Percentiles rank a stretch among this genome's conserved stretches.
Conservation (phyloP, 2,329 filamentous ascomycete genomes). For the Purpureocillium takamizusanense region DNA sequence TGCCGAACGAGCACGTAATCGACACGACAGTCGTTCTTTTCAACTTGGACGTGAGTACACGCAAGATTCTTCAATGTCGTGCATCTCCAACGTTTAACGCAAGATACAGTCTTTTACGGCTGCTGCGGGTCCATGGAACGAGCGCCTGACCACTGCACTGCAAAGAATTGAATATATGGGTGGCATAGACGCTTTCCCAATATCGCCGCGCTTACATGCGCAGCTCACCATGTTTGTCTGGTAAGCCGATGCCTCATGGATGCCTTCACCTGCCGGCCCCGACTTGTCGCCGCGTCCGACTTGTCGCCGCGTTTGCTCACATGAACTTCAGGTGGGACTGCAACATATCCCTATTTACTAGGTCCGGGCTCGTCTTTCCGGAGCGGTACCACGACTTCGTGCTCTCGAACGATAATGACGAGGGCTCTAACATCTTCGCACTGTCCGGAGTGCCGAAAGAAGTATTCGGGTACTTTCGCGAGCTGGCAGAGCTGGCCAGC, state of each 20-base stretch:
- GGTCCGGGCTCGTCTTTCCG: slow-evolving; percentile 2
- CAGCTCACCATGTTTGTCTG: slow-evolving; percentile 8
- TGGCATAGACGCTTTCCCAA: slow-evolving; percentile 1
- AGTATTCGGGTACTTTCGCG: slow-evolving; percentile 5
- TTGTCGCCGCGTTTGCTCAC: neutral
- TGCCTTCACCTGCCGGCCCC: neutral
- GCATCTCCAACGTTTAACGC: neutral
- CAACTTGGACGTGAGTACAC: slow-evolving; percentile 4
- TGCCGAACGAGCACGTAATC: slow-evolving; percentile 1
- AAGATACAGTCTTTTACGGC: slow-evolving; percentile 2
- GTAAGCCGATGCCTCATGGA: slow-evolving; percentile 1
- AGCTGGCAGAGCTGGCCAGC: slow-evolving; percentile 2
- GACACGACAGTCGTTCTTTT: slow-evolving; percentile 4
- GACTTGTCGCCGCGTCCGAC: neutral
- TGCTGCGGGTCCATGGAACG: slow-evolving; percentile 5
- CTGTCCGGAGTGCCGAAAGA: slow-evolving; percentile 5
- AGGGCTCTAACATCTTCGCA: slow-evolving; percentile 1
- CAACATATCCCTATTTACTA: slow-evolving; percentile 3
- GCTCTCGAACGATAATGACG: slow-evolving; percentile 2
- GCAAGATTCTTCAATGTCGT: neutral
- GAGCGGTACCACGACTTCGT: slow-evolving; percentile 2
- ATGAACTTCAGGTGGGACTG: slow-evolving; percentile 4
- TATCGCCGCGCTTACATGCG: slow-evolving; percentile 1
- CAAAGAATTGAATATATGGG: slow-evolving; percentile 4
- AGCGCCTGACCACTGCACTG: slow-evolving; percentile 3